phyloP scores from a whole-genome alignment of 2,329 filamentous ascomycete genomes.

The Chaetomiaceae sp. region DNA sequence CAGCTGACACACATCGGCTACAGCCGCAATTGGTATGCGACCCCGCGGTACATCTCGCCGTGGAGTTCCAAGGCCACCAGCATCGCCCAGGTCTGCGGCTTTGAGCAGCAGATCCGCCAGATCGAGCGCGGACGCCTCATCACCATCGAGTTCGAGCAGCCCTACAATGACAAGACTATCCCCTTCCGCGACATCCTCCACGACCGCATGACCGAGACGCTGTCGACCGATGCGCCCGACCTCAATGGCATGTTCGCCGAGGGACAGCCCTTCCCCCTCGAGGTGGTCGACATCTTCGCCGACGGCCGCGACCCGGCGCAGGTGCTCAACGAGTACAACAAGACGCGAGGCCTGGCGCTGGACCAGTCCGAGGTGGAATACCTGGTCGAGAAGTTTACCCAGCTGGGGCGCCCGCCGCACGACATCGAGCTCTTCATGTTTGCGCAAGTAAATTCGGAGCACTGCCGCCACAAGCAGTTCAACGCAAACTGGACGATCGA shows the following conservation, averaged over 20 bases:
- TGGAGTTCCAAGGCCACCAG: conserved; percentile 97
- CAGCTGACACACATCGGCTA: conserved; percentile 36
- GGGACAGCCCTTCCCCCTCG: conserved; percentile 53
- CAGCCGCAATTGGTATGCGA: conserved; percentile 54
- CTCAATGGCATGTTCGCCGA: conserved; percentile 75
- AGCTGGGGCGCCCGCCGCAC: conserved; percentile 61
- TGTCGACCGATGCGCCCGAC: conserved; percentile 61
- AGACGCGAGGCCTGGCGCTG: conserved; percentile 74
- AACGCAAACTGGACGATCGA: conserved; percentile 96
- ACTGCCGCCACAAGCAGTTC: conserved; percentile 82
- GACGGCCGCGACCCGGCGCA: conserved; percentile 59
- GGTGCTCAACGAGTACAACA: conserved; percentile 76
- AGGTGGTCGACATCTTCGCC: conserved; percentile 68
- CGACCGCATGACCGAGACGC: conserved; percentile 92
- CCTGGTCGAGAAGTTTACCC: conserved; percentile 74
- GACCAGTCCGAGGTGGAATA: conserved; percentile 88
- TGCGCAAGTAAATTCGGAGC: conserved; percentile 97
- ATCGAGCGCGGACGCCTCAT: conserved; percentile 84
- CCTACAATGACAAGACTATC: conserved; percentile 41
- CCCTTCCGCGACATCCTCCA: conserved; percentile 66
- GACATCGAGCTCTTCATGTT: conserved; percentile 99
- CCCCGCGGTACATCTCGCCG: conserved; percentile 82
- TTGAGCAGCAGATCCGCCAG: conserved; percentile 63
- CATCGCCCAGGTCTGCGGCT: conserved; percentile 85
- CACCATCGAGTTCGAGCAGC: conserved; percentile 55